Base-by-base conservation (phyloP, 495 filamentous ascomycete species). In the Podospora conica region DNA sequence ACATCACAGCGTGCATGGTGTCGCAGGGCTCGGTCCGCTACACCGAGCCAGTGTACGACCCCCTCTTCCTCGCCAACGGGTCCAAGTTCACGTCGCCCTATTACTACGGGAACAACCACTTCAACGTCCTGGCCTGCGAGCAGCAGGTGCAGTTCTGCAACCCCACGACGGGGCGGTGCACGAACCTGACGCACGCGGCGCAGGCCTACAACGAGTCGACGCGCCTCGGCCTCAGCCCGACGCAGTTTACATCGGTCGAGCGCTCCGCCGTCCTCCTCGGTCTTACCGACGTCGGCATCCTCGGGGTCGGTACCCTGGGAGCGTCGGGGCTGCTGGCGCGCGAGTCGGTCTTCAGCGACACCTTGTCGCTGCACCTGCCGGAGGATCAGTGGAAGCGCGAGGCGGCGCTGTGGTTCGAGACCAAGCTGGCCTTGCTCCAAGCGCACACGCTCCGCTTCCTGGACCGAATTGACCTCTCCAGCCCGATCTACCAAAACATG, bases 111-210 rank as follows among this genome's bases (percentile, higher is more conserved):
- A 65, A 20, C 55, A 33, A 65, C 63, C 48, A 27, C 55, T 48
- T 65, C 21, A 65, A 65, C 63, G 27, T 59, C 4, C 54, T 65
- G 9, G 63, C 63, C 25, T 65, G 63, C 55, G 20, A 22, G 29
- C 63, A 65, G 55, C 63, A 65, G 55, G 63, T 65, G 8, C 63
- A 65, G 29, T 65, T 65, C 55, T 65, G 63, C 63, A 65, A 65
- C 63, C 63, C 54, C 7, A 28, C 25, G 15, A 25, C 21, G 10
- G 54, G 29, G 10, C 10, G 11, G 12, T 65, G 63, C 55, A 58
- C 63, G 15, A 24, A 31, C 28, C 63, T 65, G 12, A 65, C 28
- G 15, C 63, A 65, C 33, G 20, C 63, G 24, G 63, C 63, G 11
- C 27, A 59, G 20, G 63, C 63, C 2, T 65, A 58, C 54, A 58